A percentile compares a stretch with the other conserved stretches of the same genome.
Evolutionary conservation across 2,329 filamentous ascomycete genomes (phyloP).

Genomic region (Neonectria ditissima): DNA sequence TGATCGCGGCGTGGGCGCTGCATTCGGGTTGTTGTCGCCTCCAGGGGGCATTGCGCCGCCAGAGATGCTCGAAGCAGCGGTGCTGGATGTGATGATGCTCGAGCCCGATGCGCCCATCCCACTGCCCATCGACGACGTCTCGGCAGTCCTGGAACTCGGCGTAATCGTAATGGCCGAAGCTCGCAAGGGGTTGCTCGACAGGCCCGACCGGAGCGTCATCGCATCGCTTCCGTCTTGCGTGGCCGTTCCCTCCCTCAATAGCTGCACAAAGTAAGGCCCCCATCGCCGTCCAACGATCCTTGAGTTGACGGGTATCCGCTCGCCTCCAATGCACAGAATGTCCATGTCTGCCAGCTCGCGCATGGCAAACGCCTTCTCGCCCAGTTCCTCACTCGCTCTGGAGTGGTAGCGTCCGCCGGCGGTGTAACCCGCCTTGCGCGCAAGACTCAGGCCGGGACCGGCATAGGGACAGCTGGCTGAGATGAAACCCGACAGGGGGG

Average conservation of each 20-base stretch:
- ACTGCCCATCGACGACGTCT: conserved; percentile 60
- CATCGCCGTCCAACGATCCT: conserved; percentile 87
- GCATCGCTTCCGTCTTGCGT: conserved; percentile 80
- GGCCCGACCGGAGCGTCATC: conserved; percentile 76
- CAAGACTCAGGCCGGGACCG: conserved; percentile 66
- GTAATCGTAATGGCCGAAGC: conserved; percentile 91
- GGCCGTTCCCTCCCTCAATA: conserved; percentile 83
- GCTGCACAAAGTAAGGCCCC: conserved; percentile 95
- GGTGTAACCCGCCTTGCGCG: conserved; percentile 71
- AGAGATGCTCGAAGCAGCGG: conserved; percentile 58
- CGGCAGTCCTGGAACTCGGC: conserved; percentile 66
- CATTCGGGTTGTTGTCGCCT: conserved; percentile 62
- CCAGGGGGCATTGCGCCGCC: conserved; percentile 49
- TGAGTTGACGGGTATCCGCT: conserved; percentile 94
- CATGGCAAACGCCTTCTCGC: conserved; percentile 80
- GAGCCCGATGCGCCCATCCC: conserved; percentile 57
- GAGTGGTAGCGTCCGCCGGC: conserved; percentile 83
- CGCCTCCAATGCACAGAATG: conserved; percentile 89
- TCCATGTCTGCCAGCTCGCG: conserved; percentile 98
- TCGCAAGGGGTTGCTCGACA: conserved; percentile 69
- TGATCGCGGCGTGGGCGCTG: conserved; percentile 67
- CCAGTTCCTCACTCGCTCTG: conserved; percentile 84
- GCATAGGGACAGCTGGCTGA: conserved; percentile 82
- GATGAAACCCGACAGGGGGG: conserved; percentile 84
- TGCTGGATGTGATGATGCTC: conserved; percentile 55